Evolutionary conservation across 441 rosid species (phyloP).

Genomic region (Syzygium syzygioides): DNA sequence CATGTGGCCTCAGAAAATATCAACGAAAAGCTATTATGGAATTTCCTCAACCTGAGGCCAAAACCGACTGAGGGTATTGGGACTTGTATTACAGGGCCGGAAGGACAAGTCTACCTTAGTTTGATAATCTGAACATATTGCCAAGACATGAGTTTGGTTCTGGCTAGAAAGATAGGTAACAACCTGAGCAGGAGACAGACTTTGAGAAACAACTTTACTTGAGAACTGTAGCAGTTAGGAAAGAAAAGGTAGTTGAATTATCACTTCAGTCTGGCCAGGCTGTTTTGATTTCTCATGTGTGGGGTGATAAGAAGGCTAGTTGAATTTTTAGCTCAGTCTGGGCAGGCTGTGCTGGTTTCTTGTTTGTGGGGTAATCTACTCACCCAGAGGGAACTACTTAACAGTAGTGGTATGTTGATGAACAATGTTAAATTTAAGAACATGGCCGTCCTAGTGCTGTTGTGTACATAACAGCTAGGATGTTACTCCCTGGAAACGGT

Average conservation of each 20-base stretch:
- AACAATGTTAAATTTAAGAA: neutral
- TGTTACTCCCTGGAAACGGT: neutral
- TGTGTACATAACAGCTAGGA: neutral
- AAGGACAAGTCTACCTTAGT: neutral
- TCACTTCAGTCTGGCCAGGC: neutral
- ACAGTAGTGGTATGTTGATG: neutral
- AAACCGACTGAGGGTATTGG: neutral
- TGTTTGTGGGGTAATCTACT: neutral
- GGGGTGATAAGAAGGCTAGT: neutral
- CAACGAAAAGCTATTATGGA: neutral
- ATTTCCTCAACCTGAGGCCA: neutral
- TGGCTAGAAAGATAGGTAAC: neutral
- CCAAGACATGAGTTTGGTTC: neutral
- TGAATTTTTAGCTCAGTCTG: neutral
- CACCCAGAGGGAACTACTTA: neutral
- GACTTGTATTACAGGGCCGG: neutral
- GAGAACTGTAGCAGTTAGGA: neutral
- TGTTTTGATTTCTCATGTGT: neutral
- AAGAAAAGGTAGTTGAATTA: neutral
- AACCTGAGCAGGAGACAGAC: neutral
- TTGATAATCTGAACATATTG: neutral
- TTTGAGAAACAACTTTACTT: neutral
- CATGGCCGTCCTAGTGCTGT: neutral
- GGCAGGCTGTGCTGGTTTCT: neutral
- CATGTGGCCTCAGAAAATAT: neutral